A percentile compares a stretch with the other conserved stretches of the same genome.
phyloP scores from a whole-genome alignment of 345 rosid species.

The Populus pruinosa region DNA sequence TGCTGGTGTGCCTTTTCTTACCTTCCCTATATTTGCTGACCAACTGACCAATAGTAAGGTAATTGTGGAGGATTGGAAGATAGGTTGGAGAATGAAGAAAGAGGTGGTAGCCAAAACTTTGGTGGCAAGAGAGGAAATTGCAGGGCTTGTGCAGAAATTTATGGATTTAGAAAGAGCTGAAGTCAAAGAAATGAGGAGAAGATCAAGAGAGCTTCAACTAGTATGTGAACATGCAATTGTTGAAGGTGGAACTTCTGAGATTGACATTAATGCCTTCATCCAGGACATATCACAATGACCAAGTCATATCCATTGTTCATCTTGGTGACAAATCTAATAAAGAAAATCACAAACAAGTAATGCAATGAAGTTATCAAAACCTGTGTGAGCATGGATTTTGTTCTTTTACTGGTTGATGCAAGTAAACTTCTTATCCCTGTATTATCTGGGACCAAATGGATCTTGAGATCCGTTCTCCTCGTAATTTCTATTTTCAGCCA shows the following conservation, averaged over 20 bases:
- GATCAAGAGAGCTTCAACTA: conserved; percentile 22
- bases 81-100: conserved; percentile 10
- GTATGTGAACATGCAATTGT: conserved; percentile 29
- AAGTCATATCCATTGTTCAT: too few species aligned
- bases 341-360: too few species aligned
- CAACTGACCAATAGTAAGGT: conserved; percentile 33
- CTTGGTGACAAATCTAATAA: too few species aligned
- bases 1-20: conserved; percentile 15
- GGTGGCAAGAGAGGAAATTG: conserved; percentile 33
- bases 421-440: too few species aligned
- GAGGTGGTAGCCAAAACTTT: conserved; percentile 13
- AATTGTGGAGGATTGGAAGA: conserved; percentile 30
- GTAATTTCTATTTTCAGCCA: too few species aligned
- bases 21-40: conserved; percentile 1
- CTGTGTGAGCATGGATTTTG: too few species aligned
- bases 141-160: conserved; percentile 14
- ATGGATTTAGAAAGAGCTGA: conserved; percentile 16
- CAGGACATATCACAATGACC: not conserved
- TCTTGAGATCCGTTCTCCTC: too few species aligned
- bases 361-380: too few species aligned
- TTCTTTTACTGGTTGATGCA: too few species aligned
- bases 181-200: conserved; percentile 32
- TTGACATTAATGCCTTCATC: conserved; percentile 39
- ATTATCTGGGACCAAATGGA: too few species aligned
- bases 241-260: conserved; percentile 38